Base-by-base conservation (phyloP, 1,139 yeast genomes). In the Petasospora rhodanensis region DNA sequence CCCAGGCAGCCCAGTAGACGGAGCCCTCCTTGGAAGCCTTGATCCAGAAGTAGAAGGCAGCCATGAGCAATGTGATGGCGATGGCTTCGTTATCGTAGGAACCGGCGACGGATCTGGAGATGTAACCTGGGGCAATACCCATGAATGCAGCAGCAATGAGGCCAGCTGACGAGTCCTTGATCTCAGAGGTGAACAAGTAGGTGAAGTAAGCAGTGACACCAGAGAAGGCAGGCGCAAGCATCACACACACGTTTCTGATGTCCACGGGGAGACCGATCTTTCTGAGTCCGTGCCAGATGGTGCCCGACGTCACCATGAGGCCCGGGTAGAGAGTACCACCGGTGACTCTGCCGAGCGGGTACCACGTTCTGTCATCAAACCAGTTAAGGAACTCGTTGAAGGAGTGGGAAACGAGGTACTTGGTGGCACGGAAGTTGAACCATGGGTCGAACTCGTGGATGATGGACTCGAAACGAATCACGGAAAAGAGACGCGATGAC, bases 351-450 rank as follows among this genome's bases (percentile, higher is more conserved):
- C 99, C 99, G 45, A 93, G 70, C 14, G 99, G 99, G 59, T 93
- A 93, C 99, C 99, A 93, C 18, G 98, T 91, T 55, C 96, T 76
- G 59, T 91, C 96, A 58, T 93, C 99, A 54, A 93, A 93, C 98
- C 98, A 93, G 59, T 93, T 93, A 57, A 91, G 71, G 54, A 93
- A 93, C 45, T 87, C 91, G 63, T 87, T 82, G 59, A 76, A 89
- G 5, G 93, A 81, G 56, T 87, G 79, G 34, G 75, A 66, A 14
- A 86, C 95, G 47, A 91, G 71, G 60, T 87, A 86, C 58, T 84
- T 84, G 17, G 98, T 84, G 29, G 98, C 98, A 49, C 98, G 68
- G 66, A 76, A 91, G 61, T 91, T 91, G 70, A 93, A 93, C 98
- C 98, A 91, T 22, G 98, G 97, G 62, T 93, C 98, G 56, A 91